phyloP scores from a whole-genome alignment of 345 rosid species.

The thale cress (Arabidopsis thaliana) region TAIR10.1 NC_003070.9:10464001-10464500 shows the following conservation, averaged over 20 bases:
- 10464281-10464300: background rate
- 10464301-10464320: conserved; percentile 51
- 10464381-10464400: conserved; percentile 89
- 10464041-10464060: background rate
- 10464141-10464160: conserved; percentile 86
- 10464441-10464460: conserved; percentile 73
- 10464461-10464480: background rate
- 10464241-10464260: background rate
- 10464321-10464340: conserved; percentile 87
- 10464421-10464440: conserved; percentile 57
- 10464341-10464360: conserved; percentile 64
- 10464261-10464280: background rate
- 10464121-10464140: conserved; percentile 79
- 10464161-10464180: conserved; percentile 73
- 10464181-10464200: conserved; percentile 59
- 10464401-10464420: conserved; percentile 71
- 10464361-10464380: conserved; percentile 78
- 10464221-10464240: background rate
- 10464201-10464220: conserved; percentile 58
- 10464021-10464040: background rate
- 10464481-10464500: background rate
- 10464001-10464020: background rate
- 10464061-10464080: background rate
- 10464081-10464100: no score
- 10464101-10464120: conserved; percentile 70